Base-by-base conservation (phyloP, 2,329 filamentous ascomycete genomes). In the Pyrenochaeta sp. region DNA sequence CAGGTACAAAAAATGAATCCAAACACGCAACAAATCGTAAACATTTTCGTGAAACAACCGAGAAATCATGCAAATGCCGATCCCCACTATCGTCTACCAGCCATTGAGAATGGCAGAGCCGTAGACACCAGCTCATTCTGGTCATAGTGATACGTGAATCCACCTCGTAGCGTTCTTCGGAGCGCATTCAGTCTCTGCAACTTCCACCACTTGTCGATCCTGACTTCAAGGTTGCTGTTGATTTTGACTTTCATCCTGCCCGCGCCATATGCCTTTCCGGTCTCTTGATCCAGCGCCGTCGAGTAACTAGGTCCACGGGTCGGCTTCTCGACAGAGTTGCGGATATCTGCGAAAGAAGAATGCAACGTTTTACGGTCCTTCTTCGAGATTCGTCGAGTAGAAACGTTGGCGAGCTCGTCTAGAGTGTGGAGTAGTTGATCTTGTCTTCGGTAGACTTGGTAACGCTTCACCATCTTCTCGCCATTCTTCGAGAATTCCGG, bases 171-270 rank as follows among this genome's bases (percentile, higher is more conserved):
- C 20, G 85, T 72, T 26, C 85, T 72, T 60, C 83, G 79, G 39
- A 89, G 69, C 3, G 80, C 79, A 48, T 84, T 81, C 36, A 88
- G 69, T 20, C 85, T 76, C 55, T 83, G 77, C 57, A 88, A 73
- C 68, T 89, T 89, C 86, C 86, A 89, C 87, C 87, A 90, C 53
- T 81, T 80, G 67, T 89, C 85, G 36, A 89, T 83, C 36, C 74
- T 78, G 74, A 89, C 81, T 39, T 80, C 77, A 3, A 83, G 81
- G 32, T 77, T 79, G 15, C 77, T 75, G 39, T 80, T 76, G 41
- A 89, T 81, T 42, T 80, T 79, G 26, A 89, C 76, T 8, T 64
- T 65, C 72, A 87, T 75, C 44, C 84, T 77, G 45, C 80, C 85
- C 8, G 55, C 64, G 5, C 86, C 86, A 49, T 85, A 84, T 35